Percentiles rank a stretch among this genome's conserved stretches.
phyloP scores from a whole-genome alignment of 2,329 filamentous ascomycete species.

The Clonostachys sp. region DNA sequence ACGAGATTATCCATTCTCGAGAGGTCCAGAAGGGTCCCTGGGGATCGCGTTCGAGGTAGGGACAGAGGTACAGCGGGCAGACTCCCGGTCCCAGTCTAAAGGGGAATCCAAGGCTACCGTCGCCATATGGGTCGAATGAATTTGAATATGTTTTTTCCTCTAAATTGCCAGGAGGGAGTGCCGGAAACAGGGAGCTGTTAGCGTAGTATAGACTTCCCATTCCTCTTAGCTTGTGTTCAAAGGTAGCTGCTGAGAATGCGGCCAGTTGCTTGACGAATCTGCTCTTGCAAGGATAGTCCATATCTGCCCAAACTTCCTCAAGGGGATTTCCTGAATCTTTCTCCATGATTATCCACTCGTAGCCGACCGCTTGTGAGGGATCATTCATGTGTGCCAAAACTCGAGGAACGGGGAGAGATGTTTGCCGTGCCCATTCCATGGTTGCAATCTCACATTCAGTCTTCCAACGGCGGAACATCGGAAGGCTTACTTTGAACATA shows the following conservation, averaged over 20 bases:
- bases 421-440: not conserved
- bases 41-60: not conserved
- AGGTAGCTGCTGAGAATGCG: not conserved
- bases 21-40: not conserved
- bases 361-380: not conserved
- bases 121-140: not conserved
- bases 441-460: not conserved
- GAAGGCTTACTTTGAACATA: not conserved
- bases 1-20: not conserved
- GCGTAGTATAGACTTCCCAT: not conserved
- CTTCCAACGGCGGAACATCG: not conserved
- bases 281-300: not conserved
- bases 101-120: too few relatives aligned
- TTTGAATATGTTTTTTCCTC: not conserved
- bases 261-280: not conserved
- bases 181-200: not conserved
- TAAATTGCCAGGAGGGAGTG: not conserved
- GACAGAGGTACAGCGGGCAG: not conserved
- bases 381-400: not conserved
- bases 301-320: not conserved
- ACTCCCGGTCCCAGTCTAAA: not conserved
- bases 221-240: not conserved
- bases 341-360: not conserved
- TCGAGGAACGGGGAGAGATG: not conserved
- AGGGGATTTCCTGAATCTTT: not conserved